phyloP scores from a whole-genome alignment of 352 stramenopile species.

The Phytophthora ohioensis region DNA sequence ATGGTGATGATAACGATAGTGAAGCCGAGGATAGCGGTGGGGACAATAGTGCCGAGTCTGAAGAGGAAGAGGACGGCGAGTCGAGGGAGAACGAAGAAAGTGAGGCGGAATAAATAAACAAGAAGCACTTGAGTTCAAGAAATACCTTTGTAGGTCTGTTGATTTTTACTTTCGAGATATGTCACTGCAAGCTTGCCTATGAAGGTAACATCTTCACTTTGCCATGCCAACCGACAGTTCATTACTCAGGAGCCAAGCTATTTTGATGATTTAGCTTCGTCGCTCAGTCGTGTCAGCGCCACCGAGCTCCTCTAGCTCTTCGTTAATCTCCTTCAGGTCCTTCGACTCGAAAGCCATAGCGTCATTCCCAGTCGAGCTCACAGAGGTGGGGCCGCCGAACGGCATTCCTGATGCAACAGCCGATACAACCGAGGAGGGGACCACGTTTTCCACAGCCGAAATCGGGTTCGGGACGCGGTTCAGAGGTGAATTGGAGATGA shows the following conservation, averaged over 20 bases:
- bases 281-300: conserved; percentile 36
- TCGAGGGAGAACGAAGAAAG: conserved; percentile 27
- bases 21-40: conserved; percentile 19
- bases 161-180: conserved; percentile 9
- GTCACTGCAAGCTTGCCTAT: not conserved
- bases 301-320: conserved; percentile 76
- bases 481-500: conserved; percentile 76
- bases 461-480: conserved; percentile 82
- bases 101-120: not conserved
- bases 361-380: conserved; percentile 25
- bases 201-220: conserved; percentile 2
- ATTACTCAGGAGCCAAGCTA: conserved; percentile 2
- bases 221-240: not conserved
- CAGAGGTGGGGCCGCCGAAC: conserved; percentile 26
- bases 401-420: conserved; percentile 55
- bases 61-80: conserved; percentile 38
- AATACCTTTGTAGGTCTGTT: conserved; percentile 25
- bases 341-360: conserved; percentile 59
- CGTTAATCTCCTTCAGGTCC: conserved; percentile 73
- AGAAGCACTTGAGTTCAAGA: conserved; percentile 10
- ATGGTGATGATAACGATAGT: conserved; percentile 31
- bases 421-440: conserved; percentile 59
- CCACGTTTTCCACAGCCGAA: conserved; percentile 58
- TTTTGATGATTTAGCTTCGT: conserved; percentile 32
- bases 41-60: conserved; percentile 14